phyloP scores from a whole-genome alignment of 768 basidiomycete species.

The Ephemerocybe angulata region DNA sequence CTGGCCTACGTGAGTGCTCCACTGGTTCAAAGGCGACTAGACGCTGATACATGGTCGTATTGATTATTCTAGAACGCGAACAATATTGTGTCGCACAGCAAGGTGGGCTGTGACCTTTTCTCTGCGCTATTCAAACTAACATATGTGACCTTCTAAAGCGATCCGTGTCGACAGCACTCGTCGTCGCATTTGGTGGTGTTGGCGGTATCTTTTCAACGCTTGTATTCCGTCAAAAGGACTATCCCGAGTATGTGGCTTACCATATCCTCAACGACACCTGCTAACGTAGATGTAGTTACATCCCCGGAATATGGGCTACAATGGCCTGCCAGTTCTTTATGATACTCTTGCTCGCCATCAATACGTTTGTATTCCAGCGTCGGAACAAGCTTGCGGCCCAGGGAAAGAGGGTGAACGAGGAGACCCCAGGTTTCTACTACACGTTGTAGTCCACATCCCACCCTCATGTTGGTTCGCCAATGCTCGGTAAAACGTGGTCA shows the following conservation, averaged over 20 bases:
- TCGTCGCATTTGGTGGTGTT: slow-evolving; percentile 33
- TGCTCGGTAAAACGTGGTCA: no score
- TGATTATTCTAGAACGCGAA: slow-evolving; percentile 26
- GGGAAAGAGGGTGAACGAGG: slow-evolving; percentile 31
- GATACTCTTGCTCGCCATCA: slow-evolving; percentile 25
- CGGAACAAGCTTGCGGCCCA: slow-evolving; percentile 27
- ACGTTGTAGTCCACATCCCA: no score
- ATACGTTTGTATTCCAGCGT: slow-evolving; percentile 25
- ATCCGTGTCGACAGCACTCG: slow-evolving; percentile 36
- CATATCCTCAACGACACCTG: no score
- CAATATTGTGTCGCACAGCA: slow-evolving; percentile 36
- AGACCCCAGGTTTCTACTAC: slow-evolving; percentile 37
- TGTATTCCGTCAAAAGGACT: slow-evolving; percentile 34
- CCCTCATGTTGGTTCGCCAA: no score
- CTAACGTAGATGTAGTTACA: slow-evolving; percentile 12
- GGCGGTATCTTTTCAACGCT: slow-evolving; percentile 38
- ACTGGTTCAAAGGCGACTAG: background rate
- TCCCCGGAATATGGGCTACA: slow-evolving; percentile 33
- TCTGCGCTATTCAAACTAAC: no score
- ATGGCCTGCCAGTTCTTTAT: slow-evolving; percentile 35
- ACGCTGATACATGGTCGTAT: background rate
- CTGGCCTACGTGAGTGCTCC: slow-evolving; percentile 33
- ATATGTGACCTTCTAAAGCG: no score
- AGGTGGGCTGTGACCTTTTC: background rate
- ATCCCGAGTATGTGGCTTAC: slow-evolving; percentile 31